Base-by-base conservation (phyloP, 2,329 filamentous ascomycete species). In the Aspergillus ochraceus region DNA sequence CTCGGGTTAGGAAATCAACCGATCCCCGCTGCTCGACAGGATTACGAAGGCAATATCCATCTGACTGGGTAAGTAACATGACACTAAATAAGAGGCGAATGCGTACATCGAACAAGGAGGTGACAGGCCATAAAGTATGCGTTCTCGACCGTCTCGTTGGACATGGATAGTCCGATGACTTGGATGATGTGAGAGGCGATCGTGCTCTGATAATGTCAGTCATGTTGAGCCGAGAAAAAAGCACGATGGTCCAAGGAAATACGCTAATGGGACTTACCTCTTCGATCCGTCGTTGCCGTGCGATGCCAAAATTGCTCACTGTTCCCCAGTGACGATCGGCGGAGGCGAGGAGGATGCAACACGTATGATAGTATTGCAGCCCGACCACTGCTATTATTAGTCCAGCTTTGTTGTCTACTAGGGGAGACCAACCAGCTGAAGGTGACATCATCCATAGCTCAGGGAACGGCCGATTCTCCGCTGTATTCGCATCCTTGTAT, bases 281-380 rank as follows among this genome's bases (percentile, higher is more conserved):
- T 55, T 68, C 65, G 11, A 68, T n/a, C 4, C 71, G 70, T 14
- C 65, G 65, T 24, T 61, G 53, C 36, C 68, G 63, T 2, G 71
- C 66, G 14, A 66, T 63, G 49, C 72, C 69, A 54, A 67, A 74
- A 55, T 73, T 71, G 17, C 60, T 70, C 19, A 65, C 55, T 0
- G 57, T 47, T 19, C 60, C 64, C 39, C 66, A 67, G 24, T 66
- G 64, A 6, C 63, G 60, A 32, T 72, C 64, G 0, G 68, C 71
- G n/a, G 69, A 58, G 3, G 71, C 69, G 8, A 75, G 63, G 8
- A 75, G 67, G 9, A 74, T 71, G 30, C 66, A 67, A 11, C 71
- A 63, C 0, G 74, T 67, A 52, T 76, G 72, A 24, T 77, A 77
- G 53, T 78, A 76, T 49, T 77, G 75, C 62, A 77, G 59, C 11